Evolutionary conservation across 148 eudicot species (phyloP).

Genomic region (Chenopodium suecicum): DNA sequence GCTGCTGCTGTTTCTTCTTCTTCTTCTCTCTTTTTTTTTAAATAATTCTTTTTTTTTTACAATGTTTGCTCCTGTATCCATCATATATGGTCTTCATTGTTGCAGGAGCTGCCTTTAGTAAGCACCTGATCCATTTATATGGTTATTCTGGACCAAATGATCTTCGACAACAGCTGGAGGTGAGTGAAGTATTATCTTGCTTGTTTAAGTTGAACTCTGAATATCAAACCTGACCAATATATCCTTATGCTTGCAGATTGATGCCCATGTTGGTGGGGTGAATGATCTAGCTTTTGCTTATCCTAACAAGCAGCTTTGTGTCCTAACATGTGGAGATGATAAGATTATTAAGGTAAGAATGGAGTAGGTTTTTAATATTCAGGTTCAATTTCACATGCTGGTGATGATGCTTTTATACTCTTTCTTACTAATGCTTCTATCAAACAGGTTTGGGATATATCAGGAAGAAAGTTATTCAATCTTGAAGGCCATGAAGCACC

Average conservation of each 20-base stretch:
- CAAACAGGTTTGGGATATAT: conserved; percentile 85
- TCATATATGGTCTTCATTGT: conserved; percentile 4
- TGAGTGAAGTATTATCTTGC: conserved; percentile 26
- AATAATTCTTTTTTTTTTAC: no score
- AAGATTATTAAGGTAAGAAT: conserved; percentile 70
- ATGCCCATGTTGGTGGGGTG: conserved; percentile 84
- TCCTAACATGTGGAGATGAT: conserved; percentile 94
- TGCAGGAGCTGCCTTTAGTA: conserved; percentile 91
- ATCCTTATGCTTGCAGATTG: conserved; percentile 49
- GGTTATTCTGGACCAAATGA: conserved; percentile 66
- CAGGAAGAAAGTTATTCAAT: conserved; percentile 65
- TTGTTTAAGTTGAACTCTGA: background rate
- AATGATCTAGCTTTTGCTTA: conserved; percentile 90
- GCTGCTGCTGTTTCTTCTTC: background rate
- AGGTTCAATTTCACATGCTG: background rate
- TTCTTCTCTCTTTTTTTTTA: background rate
- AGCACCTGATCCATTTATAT: conserved; percentile 79
- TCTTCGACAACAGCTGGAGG: conserved; percentile 79
- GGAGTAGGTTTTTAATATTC: background rate
- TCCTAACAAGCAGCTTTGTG: conserved; percentile 77
- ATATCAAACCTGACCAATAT: background rate
- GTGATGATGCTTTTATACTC: background rate
- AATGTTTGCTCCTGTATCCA: background rate
- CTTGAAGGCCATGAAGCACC: conserved; percentile 98
- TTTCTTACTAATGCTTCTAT: conserved; percentile 1